A percentile compares a stretch with the other conserved stretches of the same genome.
phyloP scores from a whole-genome alignment of 495 filamentous ascomycete species.

The Neurospora sp. region DNA sequence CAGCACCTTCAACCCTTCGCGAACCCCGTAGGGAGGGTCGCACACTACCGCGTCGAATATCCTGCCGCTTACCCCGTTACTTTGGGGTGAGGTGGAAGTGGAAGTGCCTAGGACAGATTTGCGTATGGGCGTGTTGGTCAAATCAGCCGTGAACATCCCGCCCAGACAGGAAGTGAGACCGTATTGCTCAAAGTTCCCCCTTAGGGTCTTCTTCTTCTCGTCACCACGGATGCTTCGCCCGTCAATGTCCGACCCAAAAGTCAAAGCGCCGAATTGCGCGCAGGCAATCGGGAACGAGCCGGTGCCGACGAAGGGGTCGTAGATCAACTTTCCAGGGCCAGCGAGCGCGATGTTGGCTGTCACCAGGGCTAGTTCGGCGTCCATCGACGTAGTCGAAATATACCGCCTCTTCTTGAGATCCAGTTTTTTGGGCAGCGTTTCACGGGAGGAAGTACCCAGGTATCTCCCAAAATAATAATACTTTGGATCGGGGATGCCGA shows the following conservation, averaged over 20 bases:
- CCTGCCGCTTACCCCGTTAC: constrained; percentile 25
- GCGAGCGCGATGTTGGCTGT: constrained; percentile 86
- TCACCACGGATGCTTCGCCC: constrained; percentile 70
- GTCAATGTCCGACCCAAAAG: constrained; percentile 86
- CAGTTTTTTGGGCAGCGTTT: constrained; percentile 54
- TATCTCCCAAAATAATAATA: constrained; percentile 61
- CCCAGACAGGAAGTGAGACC: constrained; percentile 50
- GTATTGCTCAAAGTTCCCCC: constrained; percentile 81
- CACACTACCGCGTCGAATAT: constrained; percentile 89
- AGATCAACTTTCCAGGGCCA: constrained; percentile 71
- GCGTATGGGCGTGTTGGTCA: constrained; percentile 79
- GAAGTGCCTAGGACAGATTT: constrained; percentile 9
- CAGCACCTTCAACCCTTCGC: constrained; percentile 82
- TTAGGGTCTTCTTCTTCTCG: constrained; percentile 41
- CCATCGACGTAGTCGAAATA: constrained; percentile 95
- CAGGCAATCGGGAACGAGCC: constrained; percentile 81
- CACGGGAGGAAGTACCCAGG: constrained; percentile 50
- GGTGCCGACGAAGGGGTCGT: constrained; percentile 91
- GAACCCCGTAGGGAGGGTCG: constrained; percentile 95
- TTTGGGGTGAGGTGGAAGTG: neutral
- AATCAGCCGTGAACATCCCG: constrained; percentile 72
- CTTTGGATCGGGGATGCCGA: constrained; percentile 40
- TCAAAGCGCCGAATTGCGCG: constrained; percentile 76
- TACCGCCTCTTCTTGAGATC: constrained; percentile 88
- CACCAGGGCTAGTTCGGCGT: constrained; percentile 81